Conservation (phyloP, 352 stramenopile species). For the Pythium rhizo-oryzae region DNA sequence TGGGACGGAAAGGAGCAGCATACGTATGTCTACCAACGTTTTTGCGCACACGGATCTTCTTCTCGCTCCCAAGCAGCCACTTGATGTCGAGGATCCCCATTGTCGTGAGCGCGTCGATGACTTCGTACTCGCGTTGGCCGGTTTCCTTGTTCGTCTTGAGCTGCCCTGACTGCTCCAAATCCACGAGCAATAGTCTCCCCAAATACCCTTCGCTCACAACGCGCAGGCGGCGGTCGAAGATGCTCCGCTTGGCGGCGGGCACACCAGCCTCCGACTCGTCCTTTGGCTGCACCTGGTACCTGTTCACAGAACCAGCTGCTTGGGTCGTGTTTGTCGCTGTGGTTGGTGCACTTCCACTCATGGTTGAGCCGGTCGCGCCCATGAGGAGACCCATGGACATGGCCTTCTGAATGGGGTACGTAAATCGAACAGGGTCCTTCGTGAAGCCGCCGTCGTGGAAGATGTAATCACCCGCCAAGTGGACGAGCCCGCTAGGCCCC, state of each 20-base stretch:
- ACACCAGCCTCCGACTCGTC: not conserved
- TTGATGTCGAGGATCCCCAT: conserved; percentile 59
- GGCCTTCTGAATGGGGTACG: conserved; percentile 37
- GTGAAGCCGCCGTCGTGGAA: conserved; percentile 49
- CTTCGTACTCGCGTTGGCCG: conserved; percentile 35
- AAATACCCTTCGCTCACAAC: not conserved
- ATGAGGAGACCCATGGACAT: conserved; percentile 34
- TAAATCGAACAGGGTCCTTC: conserved; percentile 32
- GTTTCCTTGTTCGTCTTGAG: conserved; percentile 33
- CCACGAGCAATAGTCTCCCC: not conserved
- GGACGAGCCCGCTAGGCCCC: conserved; percentile 44
- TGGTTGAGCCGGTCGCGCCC: not conserved
- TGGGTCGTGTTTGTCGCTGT: not conserved
- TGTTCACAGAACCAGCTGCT: not conserved
- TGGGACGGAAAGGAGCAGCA: not conserved
- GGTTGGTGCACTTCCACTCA: not conserved
- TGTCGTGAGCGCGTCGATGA: conserved; percentile 42
- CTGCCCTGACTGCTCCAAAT: conserved; percentile 40
- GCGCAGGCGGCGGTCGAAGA: not conserved
- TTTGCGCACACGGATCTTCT: conserved; percentile 29
- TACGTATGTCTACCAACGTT: not conserved
- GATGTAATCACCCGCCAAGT: conserved; percentile 52
- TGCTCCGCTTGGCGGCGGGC: not conserved
- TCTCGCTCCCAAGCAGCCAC: conserved; percentile 41
- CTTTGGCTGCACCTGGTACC: not conserved